These are phyloP conservation scores for Simplicillium aogashimaense DNA, from an alignment of 2,329 filamentous ascomycete genomes.

Conservation along the genomic window DNA sequence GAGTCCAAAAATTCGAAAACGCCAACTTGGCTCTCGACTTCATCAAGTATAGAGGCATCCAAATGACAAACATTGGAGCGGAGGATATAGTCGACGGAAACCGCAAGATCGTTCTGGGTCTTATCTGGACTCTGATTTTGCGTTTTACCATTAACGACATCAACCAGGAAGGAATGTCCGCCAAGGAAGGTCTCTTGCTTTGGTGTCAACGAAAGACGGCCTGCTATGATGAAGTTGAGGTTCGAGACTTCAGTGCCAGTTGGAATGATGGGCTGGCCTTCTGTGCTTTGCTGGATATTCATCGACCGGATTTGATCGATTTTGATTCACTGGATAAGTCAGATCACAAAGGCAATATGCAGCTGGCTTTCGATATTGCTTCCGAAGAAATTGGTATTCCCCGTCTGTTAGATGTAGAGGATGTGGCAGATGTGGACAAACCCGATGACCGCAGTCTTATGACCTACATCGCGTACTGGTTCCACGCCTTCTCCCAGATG, in stretches of 20 bases:
- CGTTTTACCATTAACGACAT: constrained; percentile 98
- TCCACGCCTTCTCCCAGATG: constrained; percentile 98
- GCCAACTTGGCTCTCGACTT: constrained; percentile 93
- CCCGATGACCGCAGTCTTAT: constrained; percentile 95
- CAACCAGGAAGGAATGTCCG: constrained; percentile 94
- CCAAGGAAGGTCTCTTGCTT: constrained; percentile 85
- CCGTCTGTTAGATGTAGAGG: constrained; percentile 89
- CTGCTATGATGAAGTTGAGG: constrained; percentile 94
- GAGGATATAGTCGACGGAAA: constrained; percentile 98
- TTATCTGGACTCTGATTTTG: constrained; percentile 98
- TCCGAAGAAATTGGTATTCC: constrained; percentile 95
- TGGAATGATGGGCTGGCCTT: constrained; percentile 98
- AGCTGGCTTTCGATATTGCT: constrained; percentile 93
- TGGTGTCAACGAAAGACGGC: constrained; percentile 99
- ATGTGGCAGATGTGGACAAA: constrained; percentile 92
- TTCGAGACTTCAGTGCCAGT: constrained; percentile 86
- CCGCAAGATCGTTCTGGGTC: constrained; percentile 88
- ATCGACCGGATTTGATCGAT: constrained; percentile 93
- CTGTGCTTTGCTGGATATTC: constrained; percentile 91
- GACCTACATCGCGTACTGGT: constrained; percentile 99
- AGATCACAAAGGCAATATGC: constrained; percentile 95
- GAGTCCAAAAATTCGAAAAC: constrained; percentile 96
- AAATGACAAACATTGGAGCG: constrained; percentile 96
- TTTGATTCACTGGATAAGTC: constrained; percentile 90
- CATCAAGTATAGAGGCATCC: constrained; percentile 81